These are phyloP conservation scores for Kwoniella europaea DNA, from an alignment of 768 basidiomycete species.

Conservation along the genomic window DNA sequence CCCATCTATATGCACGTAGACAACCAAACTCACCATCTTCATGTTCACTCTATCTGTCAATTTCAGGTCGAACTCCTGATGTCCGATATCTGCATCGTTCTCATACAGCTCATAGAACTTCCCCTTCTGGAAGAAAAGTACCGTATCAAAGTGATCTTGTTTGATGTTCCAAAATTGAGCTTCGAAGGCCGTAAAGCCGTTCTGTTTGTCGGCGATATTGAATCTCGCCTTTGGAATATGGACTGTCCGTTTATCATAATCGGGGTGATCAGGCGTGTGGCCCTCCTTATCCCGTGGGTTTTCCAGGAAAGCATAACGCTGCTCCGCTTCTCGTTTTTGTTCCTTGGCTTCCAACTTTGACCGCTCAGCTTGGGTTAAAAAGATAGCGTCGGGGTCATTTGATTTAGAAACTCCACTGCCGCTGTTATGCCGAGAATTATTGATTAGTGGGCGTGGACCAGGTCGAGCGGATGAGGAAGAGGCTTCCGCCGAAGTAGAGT, in stretches of 20 bases:
- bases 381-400: conserved; percentile 61
- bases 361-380: conserved; percentile 78
- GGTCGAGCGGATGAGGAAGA: conserved; percentile 29
- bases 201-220: conserved; percentile 72
- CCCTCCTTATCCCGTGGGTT: conserved; percentile 83
- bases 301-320: conserved; percentile 74
- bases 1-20: not conserved
- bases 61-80: conserved; percentile 93
- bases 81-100: conserved; percentile 87
- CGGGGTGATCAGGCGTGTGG: conserved; percentile 73
- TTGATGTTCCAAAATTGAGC: conserved; percentile 84
- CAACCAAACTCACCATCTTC: conserved; percentile 76
- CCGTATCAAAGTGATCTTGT: conserved; percentile 95
- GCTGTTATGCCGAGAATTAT: conserved; percentile 5
- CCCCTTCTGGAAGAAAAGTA: conserved; percentile 98
- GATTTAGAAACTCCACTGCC: conserved; percentile 3
- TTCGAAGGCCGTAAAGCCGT: conserved; percentile 97
- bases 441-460: conserved; percentile 33
- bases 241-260: conserved; percentile 89
- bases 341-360: conserved; percentile 76
- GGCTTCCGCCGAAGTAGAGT: conserved; percentile 13
- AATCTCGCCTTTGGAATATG: conserved; percentile 77
- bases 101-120: conserved; percentile 73
- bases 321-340: conserved; percentile 78
- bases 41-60: conserved; percentile 84